Base-by-base conservation (phyloP, 78 protist genomes). In the Mastigamoeba balamuthi region DNA sequence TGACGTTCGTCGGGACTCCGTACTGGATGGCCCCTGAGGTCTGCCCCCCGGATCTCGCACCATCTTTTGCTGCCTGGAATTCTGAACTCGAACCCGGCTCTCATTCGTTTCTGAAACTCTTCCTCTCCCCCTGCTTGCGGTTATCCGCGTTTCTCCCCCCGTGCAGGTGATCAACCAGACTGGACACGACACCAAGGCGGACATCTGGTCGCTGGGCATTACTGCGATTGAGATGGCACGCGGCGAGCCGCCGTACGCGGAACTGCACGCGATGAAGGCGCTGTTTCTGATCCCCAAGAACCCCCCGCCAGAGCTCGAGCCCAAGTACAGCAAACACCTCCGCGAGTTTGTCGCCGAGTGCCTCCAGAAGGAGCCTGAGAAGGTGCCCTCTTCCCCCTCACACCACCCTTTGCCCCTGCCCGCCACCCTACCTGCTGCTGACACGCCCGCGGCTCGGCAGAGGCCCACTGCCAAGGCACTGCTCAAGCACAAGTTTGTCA, bases 201-300 rank as follows among this genome's bases (percentile, higher is more conserved):
- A 98, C 83, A 92, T 98, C 36, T 98, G 99, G 99, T 83, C 94
- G 40, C 87, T 97, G 80, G 99, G 99, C 40, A 97, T 97, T 81
- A 97, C 99, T 1, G 97, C 97, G 6, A 86, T 97, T 38, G 99
- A 97, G 48, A 82, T 97, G 78, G 98, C 98, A 25, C 83, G 74
- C 38, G 98, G 98, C 6, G 75, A 66, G 25, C 98, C 99, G 28
- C 99, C 99, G 0, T 72, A 86, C 70, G 83, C 95, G 1, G 89
- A 94, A 17, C 28, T 90, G 52, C 94, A 89, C 43, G 97, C 97
- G 65, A 88, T 94, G 95, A 72, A 89, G 33, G 98, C 87, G 28
- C 75, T 95, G 42, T 94, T 95, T 65, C 73, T 93, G 53, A 97
- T 95, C 53, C 97, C 98, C n/a, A 78, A 91, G 64, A 89, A 82